Percentiles rank a stretch among this genome's conserved stretches.
Conservation (phyloP, 768 basidiomycete genomes). For the Boletus vermiculosoides region DNA sequence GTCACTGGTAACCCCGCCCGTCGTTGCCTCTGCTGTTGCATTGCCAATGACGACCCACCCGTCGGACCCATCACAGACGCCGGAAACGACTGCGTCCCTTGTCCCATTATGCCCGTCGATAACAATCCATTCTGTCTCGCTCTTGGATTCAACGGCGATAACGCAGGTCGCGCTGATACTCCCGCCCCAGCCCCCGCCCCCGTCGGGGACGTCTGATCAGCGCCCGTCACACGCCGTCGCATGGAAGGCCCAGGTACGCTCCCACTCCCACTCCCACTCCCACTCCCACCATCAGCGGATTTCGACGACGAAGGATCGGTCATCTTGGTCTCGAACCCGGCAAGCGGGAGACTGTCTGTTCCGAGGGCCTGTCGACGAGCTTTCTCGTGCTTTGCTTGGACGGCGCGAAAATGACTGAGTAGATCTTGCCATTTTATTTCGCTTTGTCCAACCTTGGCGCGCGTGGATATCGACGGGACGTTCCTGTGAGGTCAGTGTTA, state of each 20-base stretch:
- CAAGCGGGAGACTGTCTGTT: slow-evolving; percentile 55
- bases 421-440: slow-evolving; percentile 99
- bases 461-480: slow-evolving; percentile 42
- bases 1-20: slow-evolving; percentile 39
- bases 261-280: background rate
- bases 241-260: slow-evolving; percentile 41
- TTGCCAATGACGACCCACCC: slow-evolving; percentile 18
- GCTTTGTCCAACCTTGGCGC: slow-evolving; percentile 78
- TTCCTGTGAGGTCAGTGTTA: slow-evolving; percentile 32
- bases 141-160: slow-evolving; percentile 76
- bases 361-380: slow-evolving; percentile 76
- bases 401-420: slow-evolving; percentile 83
- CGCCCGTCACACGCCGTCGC: slow-evolving; percentile 65
- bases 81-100: slow-evolving; percentile 34
- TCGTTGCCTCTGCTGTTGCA: slow-evolving; percentile 40
- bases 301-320: slow-evolving; percentile 21
- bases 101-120: slow-evolving; percentile 37
- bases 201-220: slow-evolving; percentile 33
- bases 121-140: slow-evolving; percentile 50
- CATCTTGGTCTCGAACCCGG: slow-evolving; percentile 38
- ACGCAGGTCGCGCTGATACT: slow-evolving; percentile 36
- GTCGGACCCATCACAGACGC: slow-evolving; percentile 11
- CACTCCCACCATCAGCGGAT: background rate
- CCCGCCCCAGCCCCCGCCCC: background rate
- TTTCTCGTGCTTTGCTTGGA: slow-evolving; percentile 92